A percentile compares a stretch with the other conserved stretches of the same genome.
phyloP scores from a whole-genome alignment of 108 stramenopile genomes.

The Cylindrotheca fusiformis region DNA sequence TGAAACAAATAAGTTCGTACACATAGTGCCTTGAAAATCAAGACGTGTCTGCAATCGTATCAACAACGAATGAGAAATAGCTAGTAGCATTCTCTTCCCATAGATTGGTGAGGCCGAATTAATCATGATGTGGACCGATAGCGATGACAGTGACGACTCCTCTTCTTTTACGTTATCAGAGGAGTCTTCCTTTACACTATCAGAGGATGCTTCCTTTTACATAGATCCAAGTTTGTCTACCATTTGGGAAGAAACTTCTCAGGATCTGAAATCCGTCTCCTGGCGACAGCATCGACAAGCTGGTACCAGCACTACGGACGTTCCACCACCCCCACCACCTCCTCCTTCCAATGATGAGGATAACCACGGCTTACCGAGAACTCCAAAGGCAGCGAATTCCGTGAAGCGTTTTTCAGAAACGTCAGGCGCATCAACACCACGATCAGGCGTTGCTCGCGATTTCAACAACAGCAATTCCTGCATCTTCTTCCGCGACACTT shows the following conservation, averaged over 20 bases:
- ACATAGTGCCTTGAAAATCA: too few relatives aligned
- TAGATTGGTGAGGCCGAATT: too few relatives aligned
- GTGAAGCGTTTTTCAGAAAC: neutral
- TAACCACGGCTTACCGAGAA: too few relatives aligned
- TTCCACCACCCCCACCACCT: neutral
- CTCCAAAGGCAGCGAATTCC: neutral
- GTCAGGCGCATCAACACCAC: neutral
- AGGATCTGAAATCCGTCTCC: neutral
- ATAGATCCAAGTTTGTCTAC: neutral
- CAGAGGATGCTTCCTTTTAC: neutral
- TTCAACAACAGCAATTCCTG: neutral
- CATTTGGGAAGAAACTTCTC: neutral
- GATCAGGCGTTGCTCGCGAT: neutral
- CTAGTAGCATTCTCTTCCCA: too few relatives aligned
- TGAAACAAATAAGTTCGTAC: too few relatives aligned
- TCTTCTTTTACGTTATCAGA: too few relatives aligned
- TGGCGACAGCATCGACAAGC: neutral
- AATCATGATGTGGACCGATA: too few relatives aligned
- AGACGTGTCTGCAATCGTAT: too few relatives aligned
- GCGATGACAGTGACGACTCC: too few relatives aligned
- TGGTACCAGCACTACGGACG: neutral
- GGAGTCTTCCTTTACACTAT: neutral
- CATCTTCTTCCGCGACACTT: neutral
- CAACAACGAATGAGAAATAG: too few relatives aligned
- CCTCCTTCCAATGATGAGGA: too few relatives aligned